These are phyloP conservation scores for Rhynchospora tenuis DNA, from an alignment of 176 grass and related monocot genomes.

Conservation along the genomic window DNA sequence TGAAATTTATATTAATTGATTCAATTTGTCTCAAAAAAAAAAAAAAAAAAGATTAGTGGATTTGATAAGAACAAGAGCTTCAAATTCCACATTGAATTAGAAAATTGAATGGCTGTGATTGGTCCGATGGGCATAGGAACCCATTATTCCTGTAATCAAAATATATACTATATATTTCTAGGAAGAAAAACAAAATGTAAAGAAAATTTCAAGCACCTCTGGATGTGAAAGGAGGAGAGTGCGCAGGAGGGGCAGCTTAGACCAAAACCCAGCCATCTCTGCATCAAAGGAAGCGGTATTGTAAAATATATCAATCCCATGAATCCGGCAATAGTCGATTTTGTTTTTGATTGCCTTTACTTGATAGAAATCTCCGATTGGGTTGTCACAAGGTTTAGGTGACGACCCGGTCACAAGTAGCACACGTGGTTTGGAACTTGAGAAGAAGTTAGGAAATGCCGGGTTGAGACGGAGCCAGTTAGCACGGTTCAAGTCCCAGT, in stretches of 20 bases:
- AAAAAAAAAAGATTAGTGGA: too few species aligned
- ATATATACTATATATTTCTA: too few species aligned
- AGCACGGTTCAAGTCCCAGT: slow-evolving; percentile 51
- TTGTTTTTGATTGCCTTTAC: slow-evolving; percentile 84
- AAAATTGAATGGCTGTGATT: too few species aligned
- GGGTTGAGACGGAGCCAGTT: slow-evolving; percentile 64
- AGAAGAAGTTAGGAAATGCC: slow-evolving; percentile 24
- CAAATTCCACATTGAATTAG: too few species aligned
- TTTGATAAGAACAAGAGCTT: too few species aligned
- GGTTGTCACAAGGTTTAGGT: slow-evolving; percentile 54
- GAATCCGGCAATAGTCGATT: slow-evolving; percentile 85
- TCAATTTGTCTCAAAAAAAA: too few species aligned
- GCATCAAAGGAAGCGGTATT: slow-evolving; percentile 77
- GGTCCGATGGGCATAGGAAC: too few species aligned
- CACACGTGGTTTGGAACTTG: slow-evolving; percentile 48
- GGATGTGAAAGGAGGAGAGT: slow-evolving; percentile 80
- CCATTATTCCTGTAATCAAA: too few species aligned
- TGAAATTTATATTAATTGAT: too few species aligned
- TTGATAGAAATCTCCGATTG: slow-evolving; percentile 66
- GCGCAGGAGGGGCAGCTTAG: slow-evolving; percentile 87
- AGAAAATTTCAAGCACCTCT: slow-evolving; percentile 30
- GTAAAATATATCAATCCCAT: slow-evolving; percentile 82
- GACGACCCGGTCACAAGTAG: slow-evolving; percentile 74
- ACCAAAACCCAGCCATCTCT: slow-evolving; percentile 86
- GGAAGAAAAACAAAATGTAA: background rate